Evolutionary conservation across 2,329 filamentous ascomycete genomes (phyloP).

Genomic region (Trichoderma afroharzianum): DNA sequence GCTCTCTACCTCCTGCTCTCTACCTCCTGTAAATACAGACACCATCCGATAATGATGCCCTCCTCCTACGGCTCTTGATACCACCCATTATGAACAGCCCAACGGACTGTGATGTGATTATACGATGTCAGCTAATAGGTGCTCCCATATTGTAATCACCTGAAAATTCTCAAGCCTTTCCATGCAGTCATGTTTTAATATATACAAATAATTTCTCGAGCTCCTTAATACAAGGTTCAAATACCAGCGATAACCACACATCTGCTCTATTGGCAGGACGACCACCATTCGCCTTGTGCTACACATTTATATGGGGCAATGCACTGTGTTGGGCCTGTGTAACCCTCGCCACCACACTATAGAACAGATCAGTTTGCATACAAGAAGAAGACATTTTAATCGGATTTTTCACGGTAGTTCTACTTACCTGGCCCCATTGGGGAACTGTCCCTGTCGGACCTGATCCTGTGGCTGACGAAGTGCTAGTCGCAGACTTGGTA

Average conservation of each 20-base stretch:
- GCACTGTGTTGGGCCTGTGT: neutral
- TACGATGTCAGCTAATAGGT: neutral
- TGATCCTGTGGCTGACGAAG: neutral
- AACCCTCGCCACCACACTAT: neutral
- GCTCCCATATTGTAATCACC: neutral
- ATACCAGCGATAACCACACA: neutral
- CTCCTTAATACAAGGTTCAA: neutral
- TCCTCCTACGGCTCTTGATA: neutral
- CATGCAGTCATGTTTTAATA: neutral
- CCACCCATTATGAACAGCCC: neutral
- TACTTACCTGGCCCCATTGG: neutral
- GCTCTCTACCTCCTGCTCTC: too few species aligned
- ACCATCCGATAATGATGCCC: neutral
- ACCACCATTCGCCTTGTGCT: neutral
- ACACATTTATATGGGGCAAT: neutral
- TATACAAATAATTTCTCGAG: neutral
- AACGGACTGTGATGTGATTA: neutral
- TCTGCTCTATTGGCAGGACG: neutral
- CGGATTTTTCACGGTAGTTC: neutral
- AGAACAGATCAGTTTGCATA: neutral
- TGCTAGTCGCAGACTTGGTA: neutral
- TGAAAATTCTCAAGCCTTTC: neutral
- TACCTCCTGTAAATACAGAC: too few species aligned
- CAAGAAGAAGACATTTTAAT: neutral
- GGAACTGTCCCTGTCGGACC: neutral